These are phyloP conservation scores for Alectoria sarmentosa DNA, from an alignment of 495 filamentous ascomycete species.

Conservation along the genomic window DNA sequence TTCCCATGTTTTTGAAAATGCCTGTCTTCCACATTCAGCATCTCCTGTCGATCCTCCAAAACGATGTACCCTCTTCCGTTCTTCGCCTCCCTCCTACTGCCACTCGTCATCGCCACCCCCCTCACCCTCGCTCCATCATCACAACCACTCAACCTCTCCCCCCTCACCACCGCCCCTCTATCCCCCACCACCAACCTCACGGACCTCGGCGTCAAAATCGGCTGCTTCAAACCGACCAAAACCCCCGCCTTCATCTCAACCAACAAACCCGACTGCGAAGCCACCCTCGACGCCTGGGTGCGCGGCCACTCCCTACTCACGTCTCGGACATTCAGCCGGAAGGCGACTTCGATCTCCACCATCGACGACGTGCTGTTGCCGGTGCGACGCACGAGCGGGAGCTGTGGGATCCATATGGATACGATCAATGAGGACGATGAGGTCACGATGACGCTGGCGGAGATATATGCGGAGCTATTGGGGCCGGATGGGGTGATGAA, in stretches of 20 bases:
- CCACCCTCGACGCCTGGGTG: constrained; percentile 4
- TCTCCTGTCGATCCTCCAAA: too few relatives aligned
- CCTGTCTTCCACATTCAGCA: background rate
- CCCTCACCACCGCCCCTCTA: background rate
- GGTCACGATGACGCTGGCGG: constrained; percentile 9
- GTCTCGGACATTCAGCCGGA: background rate
- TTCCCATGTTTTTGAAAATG: background rate
- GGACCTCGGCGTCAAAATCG: background rate
- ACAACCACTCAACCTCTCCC: background rate
- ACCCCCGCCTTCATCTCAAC: constrained; percentile 1
- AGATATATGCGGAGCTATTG: constrained; percentile 6
- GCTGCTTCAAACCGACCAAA: constrained; percentile 8
- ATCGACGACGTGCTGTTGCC: constrained; percentile 1
- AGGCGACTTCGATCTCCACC: background rate
- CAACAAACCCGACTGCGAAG: constrained; percentile 4
- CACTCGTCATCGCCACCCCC: background rate
- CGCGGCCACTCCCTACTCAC: background rate
- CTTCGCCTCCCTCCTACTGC: background rate
- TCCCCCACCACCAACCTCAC: background rate
- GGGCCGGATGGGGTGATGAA: constrained; percentile 9
- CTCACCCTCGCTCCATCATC: background rate
- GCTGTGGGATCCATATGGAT: background rate
- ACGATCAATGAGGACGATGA: background rate
- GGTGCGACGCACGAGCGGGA: background rate
- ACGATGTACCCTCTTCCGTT: background rate